These are phyloP conservation scores for Ophiostoma montium DNA, from an alignment of 2,329 filamentous ascomycete genomes.

Conservation along the genomic window DNA sequence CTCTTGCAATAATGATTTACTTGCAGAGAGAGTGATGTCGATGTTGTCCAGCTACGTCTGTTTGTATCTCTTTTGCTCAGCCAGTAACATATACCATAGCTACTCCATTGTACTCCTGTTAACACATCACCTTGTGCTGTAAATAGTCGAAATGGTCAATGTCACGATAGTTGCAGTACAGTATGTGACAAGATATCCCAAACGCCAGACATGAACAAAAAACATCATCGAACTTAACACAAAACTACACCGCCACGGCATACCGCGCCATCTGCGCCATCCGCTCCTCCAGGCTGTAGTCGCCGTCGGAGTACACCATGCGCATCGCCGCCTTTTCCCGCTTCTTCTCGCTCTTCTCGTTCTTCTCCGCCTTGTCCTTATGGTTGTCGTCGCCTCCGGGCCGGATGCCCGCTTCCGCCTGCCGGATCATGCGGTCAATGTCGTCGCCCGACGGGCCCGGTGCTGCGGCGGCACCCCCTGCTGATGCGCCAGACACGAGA, in stretches of 20 bases:
- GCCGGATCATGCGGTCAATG: conserved; percentile 50
- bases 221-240: too few species aligned
- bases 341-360: conserved; percentile 32
- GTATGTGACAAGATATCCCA: background rate
- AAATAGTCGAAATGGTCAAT: too few species aligned
- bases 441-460: conserved; percentile 38
- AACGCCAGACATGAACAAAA: too few species aligned
- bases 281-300: conserved; percentile 75
- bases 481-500: conserved; percentile 26
- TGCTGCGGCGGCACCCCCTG: conserved; percentile 12
- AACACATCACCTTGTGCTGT: too few species aligned
- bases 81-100: too few species aligned
- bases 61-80: too few species aligned
- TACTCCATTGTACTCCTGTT: too few species aligned
- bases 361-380: conserved; percentile 20
- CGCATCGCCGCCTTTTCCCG: conserved; percentile 24
- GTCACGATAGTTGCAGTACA: too few species aligned
- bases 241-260: conserved; percentile 23
- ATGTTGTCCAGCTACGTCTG: too few species aligned
- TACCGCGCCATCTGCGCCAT: conserved; percentile 71
- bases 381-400: conserved; percentile 23
- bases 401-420: conserved; percentile 48
- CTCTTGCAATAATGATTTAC: too few species aligned
- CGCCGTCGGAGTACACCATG: conserved; percentile 72
- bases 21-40: too few species aligned